A percentile compares a stretch with the other conserved stretches of the same genome.
These are phyloP conservation scores for Phlyctochytrium planicorne DNA, from an alignment of 192 early-diverging fungal genomes.

Conservation along the genomic window DNA sequence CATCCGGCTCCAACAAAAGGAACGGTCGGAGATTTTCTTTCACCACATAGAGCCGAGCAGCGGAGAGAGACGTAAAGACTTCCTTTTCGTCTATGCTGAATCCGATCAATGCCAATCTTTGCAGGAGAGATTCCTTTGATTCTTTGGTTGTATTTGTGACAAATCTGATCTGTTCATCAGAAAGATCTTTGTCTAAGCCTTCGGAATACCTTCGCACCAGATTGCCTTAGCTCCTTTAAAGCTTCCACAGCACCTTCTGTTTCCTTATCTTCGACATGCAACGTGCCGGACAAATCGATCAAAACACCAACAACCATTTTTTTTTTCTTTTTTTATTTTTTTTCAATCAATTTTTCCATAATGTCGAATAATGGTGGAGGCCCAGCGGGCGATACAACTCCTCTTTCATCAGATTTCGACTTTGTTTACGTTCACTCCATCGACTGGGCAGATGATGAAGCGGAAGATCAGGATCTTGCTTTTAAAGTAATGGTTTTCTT, in stretches of 20 bases:
- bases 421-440: background rate
- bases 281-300: slow-evolving; percentile 77
- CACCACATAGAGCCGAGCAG: slow-evolving; percentile 65
- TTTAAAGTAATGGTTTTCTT: too few species aligned
- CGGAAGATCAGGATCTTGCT: background rate
- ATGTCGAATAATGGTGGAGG: too few species aligned
- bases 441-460: background rate
- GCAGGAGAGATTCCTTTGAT: slow-evolving; percentile 52
- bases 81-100: slow-evolving; percentile 63
- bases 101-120: slow-evolving; percentile 62
- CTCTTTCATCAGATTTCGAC: background rate
- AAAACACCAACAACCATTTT: too few species aligned
- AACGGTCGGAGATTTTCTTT: slow-evolving; percentile 59
- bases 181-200: background rate
- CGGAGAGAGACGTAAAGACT: slow-evolving; percentile 80
- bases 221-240: slow-evolving; percentile 57
- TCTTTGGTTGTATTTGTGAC: slow-evolving; percentile 90
- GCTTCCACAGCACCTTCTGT: slow-evolving; percentile 68
- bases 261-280: slow-evolving; percentile 69
- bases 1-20: slow-evolving; percentile 72
- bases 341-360: too few species aligned
- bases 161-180: slow-evolving; percentile 51
- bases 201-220: background rate
- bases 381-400: too few species aligned
- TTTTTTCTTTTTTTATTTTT: too few species aligned